Conservation (phyloP, 2,329 filamentous ascomycete genomes). For the Sclerotinia sclerotiorum region DNA sequence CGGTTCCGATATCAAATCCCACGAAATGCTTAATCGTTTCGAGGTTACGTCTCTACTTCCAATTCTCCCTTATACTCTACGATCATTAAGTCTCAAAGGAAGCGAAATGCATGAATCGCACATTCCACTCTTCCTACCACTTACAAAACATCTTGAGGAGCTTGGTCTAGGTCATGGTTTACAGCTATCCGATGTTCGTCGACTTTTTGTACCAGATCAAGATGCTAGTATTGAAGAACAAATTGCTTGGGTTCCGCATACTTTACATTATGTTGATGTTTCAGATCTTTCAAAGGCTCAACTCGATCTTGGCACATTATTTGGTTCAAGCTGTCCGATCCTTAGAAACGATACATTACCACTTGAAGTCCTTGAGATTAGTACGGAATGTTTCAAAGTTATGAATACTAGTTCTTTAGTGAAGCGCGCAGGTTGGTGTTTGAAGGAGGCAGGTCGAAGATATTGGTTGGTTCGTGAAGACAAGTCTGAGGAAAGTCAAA, state of each 20-base stretch:
- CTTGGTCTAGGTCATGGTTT: constrained; percentile 70
- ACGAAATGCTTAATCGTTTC: constrained; percentile 66
- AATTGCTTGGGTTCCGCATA: constrained; percentile 53
- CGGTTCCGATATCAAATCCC: constrained; percentile 68
- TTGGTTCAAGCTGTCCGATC: constrained; percentile 53
- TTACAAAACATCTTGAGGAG: constrained; percentile 74
- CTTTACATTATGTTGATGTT: constrained; percentile 73
- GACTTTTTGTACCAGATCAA: constrained; percentile 35
- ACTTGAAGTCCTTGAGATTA: constrained; percentile 74
- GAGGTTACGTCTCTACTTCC: constrained; percentile 67
- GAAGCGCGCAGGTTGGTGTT: constrained; percentile 60
- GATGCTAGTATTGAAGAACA: constrained; percentile 40
- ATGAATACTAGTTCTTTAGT: constrained; percentile 51
- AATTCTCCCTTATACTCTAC: constrained; percentile 63
- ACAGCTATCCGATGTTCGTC: constrained; percentile 58
- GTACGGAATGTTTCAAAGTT: constrained; percentile 67
- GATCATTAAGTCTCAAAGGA: constrained; percentile 74
- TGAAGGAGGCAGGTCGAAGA: constrained; percentile 64
- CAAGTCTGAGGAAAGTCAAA: constrained; percentile 28
- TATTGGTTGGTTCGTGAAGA: constrained; percentile 62
- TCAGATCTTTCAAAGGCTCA: constrained; percentile 65
- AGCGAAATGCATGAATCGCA: constrained; percentile 67
- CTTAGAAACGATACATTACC: constrained; percentile 62
- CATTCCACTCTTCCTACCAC: constrained; percentile 59
- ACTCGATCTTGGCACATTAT: constrained; percentile 57